These are phyloP conservation scores for Metschnikowia anglica DNA, from an alignment of 805 yeast species.

Conservation along the genomic window DNA sequence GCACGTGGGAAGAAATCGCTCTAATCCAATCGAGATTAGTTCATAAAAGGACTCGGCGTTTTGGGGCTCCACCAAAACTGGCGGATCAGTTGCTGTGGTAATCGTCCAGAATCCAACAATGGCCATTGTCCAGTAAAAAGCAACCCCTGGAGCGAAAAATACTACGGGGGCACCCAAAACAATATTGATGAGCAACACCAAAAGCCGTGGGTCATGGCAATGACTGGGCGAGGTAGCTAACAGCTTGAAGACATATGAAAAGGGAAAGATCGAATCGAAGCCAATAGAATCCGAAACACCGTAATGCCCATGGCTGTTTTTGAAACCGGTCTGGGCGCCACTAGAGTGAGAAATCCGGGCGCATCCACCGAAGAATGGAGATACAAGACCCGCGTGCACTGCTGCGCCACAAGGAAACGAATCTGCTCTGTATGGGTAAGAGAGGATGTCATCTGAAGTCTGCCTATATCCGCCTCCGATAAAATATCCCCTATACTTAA, in stretches of 20 bases:
- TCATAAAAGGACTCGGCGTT: conserved; percentile 55
- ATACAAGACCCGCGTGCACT: conserved; percentile 76
- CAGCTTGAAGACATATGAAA: conserved; percentile 62
- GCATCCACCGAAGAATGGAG: conserved; percentile 78
- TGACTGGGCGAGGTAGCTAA: conserved; percentile 39
- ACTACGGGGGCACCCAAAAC: conserved; percentile 62
- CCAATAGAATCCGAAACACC: conserved; percentile 54
- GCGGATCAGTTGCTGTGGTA: conserved; percentile 75
- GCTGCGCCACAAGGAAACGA: conserved; percentile 90
- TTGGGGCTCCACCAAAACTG: conserved; percentile 54
- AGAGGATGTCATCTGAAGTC: conserved; percentile 26
- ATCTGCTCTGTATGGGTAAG: conserved; percentile 79
- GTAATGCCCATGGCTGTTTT: conserved; percentile 47
- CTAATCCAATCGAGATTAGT: conserved; percentile 67
- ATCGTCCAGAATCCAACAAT: conserved; percentile 84
- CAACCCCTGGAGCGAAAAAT: conserved; percentile 46
- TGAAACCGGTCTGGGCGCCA: conserved; percentile 45
- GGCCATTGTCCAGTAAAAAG: conserved; percentile 55
- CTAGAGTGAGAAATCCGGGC: conserved; percentile 62
- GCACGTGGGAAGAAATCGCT: conserved; percentile 71
- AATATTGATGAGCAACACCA: conserved; percentile 57
- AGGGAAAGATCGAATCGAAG: conserved; percentile 74
- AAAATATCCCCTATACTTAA: conserved; percentile 69
- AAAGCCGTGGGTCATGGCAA: conserved; percentile 68
- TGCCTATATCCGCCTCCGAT: conserved; percentile 68